Base-by-base conservation (phyloP, 1,284 basidiomycete species). In the Fistulina hepatica region DNA sequence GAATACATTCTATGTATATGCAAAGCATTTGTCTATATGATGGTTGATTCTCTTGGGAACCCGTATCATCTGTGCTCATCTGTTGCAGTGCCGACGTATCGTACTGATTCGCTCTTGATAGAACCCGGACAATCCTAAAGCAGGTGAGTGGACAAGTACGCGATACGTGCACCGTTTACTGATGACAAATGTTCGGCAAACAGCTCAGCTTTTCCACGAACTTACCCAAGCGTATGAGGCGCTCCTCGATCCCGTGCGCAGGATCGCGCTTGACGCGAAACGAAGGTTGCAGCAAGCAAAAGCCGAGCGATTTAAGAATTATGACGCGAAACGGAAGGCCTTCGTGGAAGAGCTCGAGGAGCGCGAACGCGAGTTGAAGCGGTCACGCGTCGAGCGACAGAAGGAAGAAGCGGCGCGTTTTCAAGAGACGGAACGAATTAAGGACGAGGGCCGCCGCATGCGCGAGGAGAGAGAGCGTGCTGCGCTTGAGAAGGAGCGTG, bases 151-250 rank as follows among this genome's bases (percentile, higher is more conserved):
- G 11, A 12, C 17, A 4, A 21, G 21, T 21, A 31, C 13, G 4
- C 32, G 39, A 39, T 33, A 13, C 16, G 20, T 23, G 27, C 30
- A 21, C n/a, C 19, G 35, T 34, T 35, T 19, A 11, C 33, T 8
- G 26, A 17, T 41, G 16, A 31, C 24, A n/a, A n/a, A n/a, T n/a
- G n/a, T n/a, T 11, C 31, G 13, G 7, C 15, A 34, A 37, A 13
- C 49, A 69, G 85, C 84, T 3, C 69, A 76, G 39, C 85, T 86
- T 54, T 95, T 95, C 55, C 86, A 93, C 55, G 77, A 83, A 44
- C 74, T 97, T 39, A 89, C 83, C 36, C 71, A 84, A 40, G 82
- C 91, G 0, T 84, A 89, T 46, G 84, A 90, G 48, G 71, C 92
- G 13, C 68, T 97, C 3, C 76, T 86, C 41, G 86, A 94, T 50